These are phyloP conservation scores for Taiwanofungus camphoratus DNA, from an alignment of 1,284 basidiomycete species.

Conservation along the genomic window DNA sequence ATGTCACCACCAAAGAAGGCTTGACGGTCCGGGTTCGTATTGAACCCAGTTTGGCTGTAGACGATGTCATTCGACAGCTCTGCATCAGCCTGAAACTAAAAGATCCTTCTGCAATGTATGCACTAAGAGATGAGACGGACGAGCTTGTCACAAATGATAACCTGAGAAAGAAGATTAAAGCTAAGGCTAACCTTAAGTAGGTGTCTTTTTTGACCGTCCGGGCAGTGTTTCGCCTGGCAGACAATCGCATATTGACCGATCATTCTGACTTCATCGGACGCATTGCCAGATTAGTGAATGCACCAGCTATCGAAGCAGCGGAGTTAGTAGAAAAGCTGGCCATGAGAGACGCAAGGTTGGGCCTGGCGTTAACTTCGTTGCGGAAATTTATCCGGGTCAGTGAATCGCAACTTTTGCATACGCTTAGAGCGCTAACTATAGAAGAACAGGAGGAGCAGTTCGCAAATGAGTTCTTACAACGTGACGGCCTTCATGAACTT, in stretches of 20 bases:
- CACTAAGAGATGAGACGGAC: slow-evolving; percentile 82
- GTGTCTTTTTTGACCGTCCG: slow-evolving; percentile 23
- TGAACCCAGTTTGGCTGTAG: slow-evolving; percentile 72
- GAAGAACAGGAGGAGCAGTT: slow-evolving; percentile 78
- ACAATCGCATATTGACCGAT: slow-evolving; percentile 4
- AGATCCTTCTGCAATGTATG: slow-evolving; percentile 77
- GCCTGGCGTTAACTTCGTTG: slow-evolving; percentile 72
- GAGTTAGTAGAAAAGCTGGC: slow-evolving; percentile 74
- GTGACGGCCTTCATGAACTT: slow-evolving; percentile 73
- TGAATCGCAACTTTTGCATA: slow-evolving; percentile 4
- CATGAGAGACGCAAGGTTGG: slow-evolving; percentile 58
- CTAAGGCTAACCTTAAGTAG: slow-evolving; percentile 76
- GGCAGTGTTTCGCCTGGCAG: neutral
- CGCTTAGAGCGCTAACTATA: neutral
- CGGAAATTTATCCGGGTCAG: slow-evolving; percentile 78
- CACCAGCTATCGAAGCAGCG: slow-evolving; percentile 76
- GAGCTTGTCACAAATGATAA: slow-evolving; percentile 91
- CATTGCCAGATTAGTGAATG: slow-evolving; percentile 62
- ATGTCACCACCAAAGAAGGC: slow-evolving; percentile 68
- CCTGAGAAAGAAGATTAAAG: slow-evolving; percentile 74
- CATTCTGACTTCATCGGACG: slow-evolving; percentile 1
- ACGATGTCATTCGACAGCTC: slow-evolving; percentile 75
- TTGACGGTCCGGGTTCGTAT: slow-evolving; percentile 73
- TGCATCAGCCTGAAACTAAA: slow-evolving; percentile 79
- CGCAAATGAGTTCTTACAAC: slow-evolving; percentile 76